Percentiles rank a stretch among this genome's conserved stretches.
These are phyloP conservation scores for Teunomyces funiuensis DNA, from an alignment of 805 yeast species.

Conservation along the genomic window DNA sequence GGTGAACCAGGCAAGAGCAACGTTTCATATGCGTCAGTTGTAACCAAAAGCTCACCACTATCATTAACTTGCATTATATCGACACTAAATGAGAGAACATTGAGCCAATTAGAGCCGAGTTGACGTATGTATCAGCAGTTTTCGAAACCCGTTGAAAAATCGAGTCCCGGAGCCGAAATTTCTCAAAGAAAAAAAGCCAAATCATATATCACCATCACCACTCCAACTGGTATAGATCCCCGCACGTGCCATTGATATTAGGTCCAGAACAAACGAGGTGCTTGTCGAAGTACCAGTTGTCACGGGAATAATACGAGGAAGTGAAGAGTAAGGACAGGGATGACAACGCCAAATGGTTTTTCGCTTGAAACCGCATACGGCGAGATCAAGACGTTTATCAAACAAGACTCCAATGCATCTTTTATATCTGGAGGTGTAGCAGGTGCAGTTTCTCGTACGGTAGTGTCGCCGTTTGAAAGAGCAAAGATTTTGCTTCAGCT, in stretches of 20 bases:
- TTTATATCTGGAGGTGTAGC: conserved; percentile 72
- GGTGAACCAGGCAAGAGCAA: background rate
- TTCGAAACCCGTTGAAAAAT: background rate
- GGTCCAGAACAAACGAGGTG: background rate
- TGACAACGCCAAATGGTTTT: background rate
- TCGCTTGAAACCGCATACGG: background rate
- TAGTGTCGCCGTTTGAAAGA: conserved; percentile 92
- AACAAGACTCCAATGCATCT: conserved; percentile 58
- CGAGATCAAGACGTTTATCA: conserved; percentile 24
- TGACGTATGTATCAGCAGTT: too few relatives aligned
- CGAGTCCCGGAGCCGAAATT: conserved; percentile 4
- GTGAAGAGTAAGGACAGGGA: background rate
- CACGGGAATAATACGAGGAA: background rate
- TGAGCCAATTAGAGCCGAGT: too few relatives aligned
- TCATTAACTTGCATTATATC: too few relatives aligned
- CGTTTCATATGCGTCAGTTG: too few relatives aligned
- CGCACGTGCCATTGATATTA: background rate
- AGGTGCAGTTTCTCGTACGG: conserved; percentile 83
- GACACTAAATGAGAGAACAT: too few relatives aligned
- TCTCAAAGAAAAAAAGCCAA: conserved; percentile 1
- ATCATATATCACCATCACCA: too few relatives aligned
- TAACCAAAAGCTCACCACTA: background rate
- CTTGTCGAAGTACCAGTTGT: background rate
- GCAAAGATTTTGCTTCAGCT: conserved; percentile 90
- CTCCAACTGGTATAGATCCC: background rate